phyloP scores from a whole-genome alignment of 2,329 filamentous ascomycete species.

The Epichloe scottii region DNA sequence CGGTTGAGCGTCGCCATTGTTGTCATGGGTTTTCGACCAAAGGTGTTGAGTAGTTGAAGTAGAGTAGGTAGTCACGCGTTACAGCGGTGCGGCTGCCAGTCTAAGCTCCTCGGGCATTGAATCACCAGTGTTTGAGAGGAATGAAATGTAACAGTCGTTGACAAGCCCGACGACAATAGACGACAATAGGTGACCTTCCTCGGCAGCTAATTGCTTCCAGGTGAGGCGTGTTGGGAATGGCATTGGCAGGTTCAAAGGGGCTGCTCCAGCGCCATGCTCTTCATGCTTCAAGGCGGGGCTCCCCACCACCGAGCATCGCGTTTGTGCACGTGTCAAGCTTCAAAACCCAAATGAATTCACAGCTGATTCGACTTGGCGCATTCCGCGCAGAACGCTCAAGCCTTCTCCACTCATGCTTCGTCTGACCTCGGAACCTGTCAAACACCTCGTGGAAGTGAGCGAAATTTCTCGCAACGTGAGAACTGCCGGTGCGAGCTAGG shows the following conservation, averaged over 20 bases:
- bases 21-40: not conserved
- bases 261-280: not conserved
- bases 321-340: not conserved
- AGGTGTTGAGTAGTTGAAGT: not conserved
- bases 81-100: not conserved
- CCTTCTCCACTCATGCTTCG: not conserved
- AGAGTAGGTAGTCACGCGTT: not conserved
- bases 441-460: not conserved
- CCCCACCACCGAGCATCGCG: not conserved
- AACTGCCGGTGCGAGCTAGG: not conserved
- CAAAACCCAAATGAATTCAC: not conserved
- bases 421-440: not conserved
- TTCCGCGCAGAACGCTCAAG: too few species aligned
- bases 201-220: not conserved
- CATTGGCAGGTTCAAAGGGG: not conserved
- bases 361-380: not conserved
- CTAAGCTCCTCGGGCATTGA: not conserved
- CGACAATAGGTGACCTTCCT: not conserved
- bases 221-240: not conserved
- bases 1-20: slow-evolving; percentile 48
- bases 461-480: not conserved
- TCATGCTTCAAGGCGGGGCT: not conserved
- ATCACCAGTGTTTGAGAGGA: not conserved
- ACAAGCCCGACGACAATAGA: not conserved
- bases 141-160: not conserved